Evolutionary conservation across 139 green algal genomes (phyloP).

Genomic region (Asterochloris sp.): DNA sequence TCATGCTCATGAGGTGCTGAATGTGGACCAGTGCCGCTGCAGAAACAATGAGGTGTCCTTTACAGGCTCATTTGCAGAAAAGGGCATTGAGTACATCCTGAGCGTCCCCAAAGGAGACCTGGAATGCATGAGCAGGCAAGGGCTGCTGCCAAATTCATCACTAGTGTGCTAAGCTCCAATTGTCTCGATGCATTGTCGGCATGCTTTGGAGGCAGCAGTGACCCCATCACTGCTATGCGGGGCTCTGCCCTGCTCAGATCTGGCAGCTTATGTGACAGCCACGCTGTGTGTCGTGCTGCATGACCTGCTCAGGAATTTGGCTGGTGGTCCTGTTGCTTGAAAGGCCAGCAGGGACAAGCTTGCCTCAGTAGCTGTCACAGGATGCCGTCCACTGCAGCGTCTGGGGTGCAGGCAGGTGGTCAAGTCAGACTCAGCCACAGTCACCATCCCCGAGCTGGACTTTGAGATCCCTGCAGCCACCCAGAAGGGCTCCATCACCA

Average conservation of each 20-base stretch:
- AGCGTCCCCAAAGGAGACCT: conserved; percentile 25
- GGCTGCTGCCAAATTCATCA: background rate
- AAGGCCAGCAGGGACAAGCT: no score
- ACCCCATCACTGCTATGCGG: background rate
- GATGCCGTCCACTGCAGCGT: no score
- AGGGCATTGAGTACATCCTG: conserved; percentile 42
- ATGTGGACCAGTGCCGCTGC: background rate
- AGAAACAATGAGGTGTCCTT: conserved; percentile 67
- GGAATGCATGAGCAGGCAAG: conserved; percentile 20
- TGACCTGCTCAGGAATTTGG: no score
- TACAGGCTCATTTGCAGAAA: conserved; percentile 36
- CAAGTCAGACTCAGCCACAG: conserved; percentile 56
- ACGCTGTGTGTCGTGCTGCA: no score
- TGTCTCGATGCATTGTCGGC: background rate
- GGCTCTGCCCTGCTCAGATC: no score
- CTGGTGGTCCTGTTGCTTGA: no score
- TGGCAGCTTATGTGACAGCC: no score
- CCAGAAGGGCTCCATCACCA: conserved; percentile 52
- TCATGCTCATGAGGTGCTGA: background rate
- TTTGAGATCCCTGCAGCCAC: conserved; percentile 60
- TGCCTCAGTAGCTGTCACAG: no score
- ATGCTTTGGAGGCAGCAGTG: no score
- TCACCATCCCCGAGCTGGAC: conserved; percentile 60
- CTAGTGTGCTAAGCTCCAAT: background rate
- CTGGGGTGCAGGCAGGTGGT: conserved; percentile 43